Evolutionary conservation across 1,284 basidiomycete species (phyloP), one percentile per base, ranked within the genome.

Genomic region (Cutaneotrichosporon spelunceum): DNA sequence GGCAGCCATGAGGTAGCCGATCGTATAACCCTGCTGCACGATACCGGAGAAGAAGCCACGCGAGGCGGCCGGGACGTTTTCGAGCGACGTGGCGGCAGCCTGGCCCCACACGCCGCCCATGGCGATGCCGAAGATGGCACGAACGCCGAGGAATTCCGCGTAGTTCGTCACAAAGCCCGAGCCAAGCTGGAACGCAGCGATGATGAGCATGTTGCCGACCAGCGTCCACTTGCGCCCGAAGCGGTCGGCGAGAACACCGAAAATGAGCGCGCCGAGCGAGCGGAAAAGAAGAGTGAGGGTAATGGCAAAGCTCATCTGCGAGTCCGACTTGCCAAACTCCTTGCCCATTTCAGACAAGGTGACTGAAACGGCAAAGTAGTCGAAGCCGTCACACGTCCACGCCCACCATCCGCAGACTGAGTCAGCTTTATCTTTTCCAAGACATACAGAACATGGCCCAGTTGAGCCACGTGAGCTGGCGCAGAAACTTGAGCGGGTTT

Each of bases 171-270:
- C 72, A 66, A 82, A 83, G 2, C 80, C 80, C 0, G 81, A 87
- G 0, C 86, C 89, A n/a, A 98, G 85, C 68, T 93, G 87, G 61
- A 96, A 85, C 14, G 84, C 77, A 21, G 84, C 82, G 64, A 91
- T 85, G 53, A 93, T 70, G 19, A 89, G 57, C 49, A 92, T 64
- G 75, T 95, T 96, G 70, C 74, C 69, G 49, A 94, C 86, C 3
- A 97, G 82, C 0, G 93, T 93, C 91, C 92, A 97, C 81, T 93
- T 94, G 53, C 93, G 85, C 3, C 94, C 93, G 75, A 84, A 95
- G 11, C 93, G 85, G 76, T 93, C 91, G 27, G 89, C 89, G 24
- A 89, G 71, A 56, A 91, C 61, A 57, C 82, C 84, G 66, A 96
- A 95, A 67, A 93, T 80, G 61, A 91, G 85, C 34, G 93, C 93